phyloP scores from a whole-genome alignment of 1,284 basidiomycete genomes.

The Sanghuangporus baumii region DNA sequence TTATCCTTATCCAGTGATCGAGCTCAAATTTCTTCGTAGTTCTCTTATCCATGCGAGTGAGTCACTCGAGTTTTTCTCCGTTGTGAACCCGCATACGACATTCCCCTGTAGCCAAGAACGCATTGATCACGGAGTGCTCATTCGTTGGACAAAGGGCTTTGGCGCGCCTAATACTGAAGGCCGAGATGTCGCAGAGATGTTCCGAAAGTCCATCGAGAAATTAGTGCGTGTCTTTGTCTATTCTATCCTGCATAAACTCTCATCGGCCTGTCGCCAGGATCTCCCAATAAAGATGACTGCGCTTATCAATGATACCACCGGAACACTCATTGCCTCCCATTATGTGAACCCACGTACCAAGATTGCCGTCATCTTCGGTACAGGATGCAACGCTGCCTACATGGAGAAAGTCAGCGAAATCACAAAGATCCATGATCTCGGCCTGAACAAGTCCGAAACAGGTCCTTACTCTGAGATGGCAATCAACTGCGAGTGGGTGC shows the following conservation, averaged over 20 bases:
- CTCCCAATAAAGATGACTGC: conserved; percentile 78
- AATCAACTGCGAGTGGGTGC: conserved; percentile 95
- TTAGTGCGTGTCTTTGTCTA: conserved; percentile 38
- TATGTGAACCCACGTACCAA: conserved; percentile 90
- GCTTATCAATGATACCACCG: conserved; percentile 95
- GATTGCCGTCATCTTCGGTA: conserved; percentile 96
- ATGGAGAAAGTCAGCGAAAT: conserved; percentile 83
- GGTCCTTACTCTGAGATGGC: conserved; percentile 69
- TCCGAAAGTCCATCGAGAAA: conserved; percentile 76
- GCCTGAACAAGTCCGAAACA: conserved; percentile 44
- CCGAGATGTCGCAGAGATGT: conserved; percentile 89
- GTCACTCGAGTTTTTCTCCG: conserved; percentile 26
- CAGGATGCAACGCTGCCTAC: conserved; percentile 97
- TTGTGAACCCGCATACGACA: not conserved
- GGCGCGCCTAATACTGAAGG: conserved; percentile 92
- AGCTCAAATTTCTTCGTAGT: conserved; percentile 38
- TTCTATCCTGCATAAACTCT: not conserved
- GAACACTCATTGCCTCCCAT: conserved; percentile 93
- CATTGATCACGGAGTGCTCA: conserved; percentile 93
- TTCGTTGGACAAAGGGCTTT: conserved; percentile 99
- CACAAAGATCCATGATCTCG: conserved; percentile 74
- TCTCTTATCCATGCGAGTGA: conserved; percentile 89
- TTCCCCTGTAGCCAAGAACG: conserved; percentile 62
- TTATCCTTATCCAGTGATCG: not conserved
- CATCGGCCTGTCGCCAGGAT: conserved; percentile 34